Evolutionary conservation across 345 rosid species (phyloP), one percentile per base, ranked within the genome.

Genomic region (Citrus medica): DNA sequence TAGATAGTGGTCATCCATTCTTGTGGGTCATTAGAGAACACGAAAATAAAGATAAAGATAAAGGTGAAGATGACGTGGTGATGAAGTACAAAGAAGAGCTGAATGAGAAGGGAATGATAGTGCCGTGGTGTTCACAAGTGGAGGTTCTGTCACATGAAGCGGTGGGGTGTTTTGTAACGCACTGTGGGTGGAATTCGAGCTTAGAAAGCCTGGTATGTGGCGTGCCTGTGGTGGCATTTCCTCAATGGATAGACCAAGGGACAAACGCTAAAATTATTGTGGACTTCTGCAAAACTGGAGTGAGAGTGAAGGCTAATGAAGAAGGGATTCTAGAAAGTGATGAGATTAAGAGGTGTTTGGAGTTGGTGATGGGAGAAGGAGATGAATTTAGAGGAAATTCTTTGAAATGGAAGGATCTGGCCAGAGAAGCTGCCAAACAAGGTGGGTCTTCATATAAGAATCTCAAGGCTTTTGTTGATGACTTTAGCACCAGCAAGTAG

Each of bases 141-240:
- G 85, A 85, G 79, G 87, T 87, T 22, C 30, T 87, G 65, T 78
- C 80, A 7, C 90, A 87, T 69, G 76, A 63, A 0, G 76, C 88
- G 4, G 22, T 81, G 0, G 90, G 88, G 27, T 87, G 90, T 61
- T 85, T 87, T 63, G n/a, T 87, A 46, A 82, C 86, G 28, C 90
- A 87, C 61, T 87, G 90, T 4, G 86, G 89, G 9, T 87, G 89
- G 89, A 87, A 79, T 76, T 87, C 90, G 13, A 77, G 81, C 10
- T 30, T 75, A 1, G 87, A 87, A 78, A 78, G 90, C 82, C 56
- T 85, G 74, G 67, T 63, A 16, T 67, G 77, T 1, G 90, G 88
- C 8, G 86, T 84, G 30, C 88, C 88, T 0, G 61, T 85, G 85
- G 84, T 87, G 74, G 83, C 79, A 0, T 73, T 72, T 35, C 90